These are phyloP conservation scores for Backusella morwellensis DNA, from an alignment of 192 early-diverging fungal genomes.

Conservation along the genomic window DNA sequence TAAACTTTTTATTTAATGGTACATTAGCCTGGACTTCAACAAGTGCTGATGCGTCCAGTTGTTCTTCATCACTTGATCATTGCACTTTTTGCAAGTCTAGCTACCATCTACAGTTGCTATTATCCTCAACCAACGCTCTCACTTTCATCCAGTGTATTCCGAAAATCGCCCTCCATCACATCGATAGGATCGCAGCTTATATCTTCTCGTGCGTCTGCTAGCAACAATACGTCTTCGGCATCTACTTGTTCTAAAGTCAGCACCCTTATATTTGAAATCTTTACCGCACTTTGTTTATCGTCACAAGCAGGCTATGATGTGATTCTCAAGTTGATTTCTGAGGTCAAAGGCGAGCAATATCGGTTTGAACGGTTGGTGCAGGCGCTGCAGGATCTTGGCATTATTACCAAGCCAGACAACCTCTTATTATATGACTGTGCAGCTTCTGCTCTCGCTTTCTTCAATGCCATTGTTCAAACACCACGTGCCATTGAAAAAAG, in stretches of 20 bases:
- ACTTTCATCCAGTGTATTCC: neutral
- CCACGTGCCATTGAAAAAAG: constrained; percentile 42
- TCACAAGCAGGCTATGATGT: constrained; percentile 41
- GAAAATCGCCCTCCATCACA: neutral
- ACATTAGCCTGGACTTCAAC: constrained; percentile 41
- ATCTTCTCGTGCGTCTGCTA: neutral
- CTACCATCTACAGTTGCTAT: neutral
- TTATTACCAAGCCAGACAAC: constrained; percentile 1
- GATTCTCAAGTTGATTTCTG: constrained; percentile 45
- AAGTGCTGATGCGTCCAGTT: constrained; percentile 35
- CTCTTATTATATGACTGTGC: constrained; percentile 45
- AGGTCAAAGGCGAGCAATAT: constrained; percentile 49
- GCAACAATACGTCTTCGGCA: neutral
- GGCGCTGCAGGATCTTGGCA: constrained; percentile 24
- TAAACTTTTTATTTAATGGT: neutral
- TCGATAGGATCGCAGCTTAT: constrained; percentile 4
- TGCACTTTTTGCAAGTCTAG: constrained; percentile 6
- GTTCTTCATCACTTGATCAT: constrained; percentile 17
- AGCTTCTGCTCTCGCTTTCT: constrained; percentile 38
- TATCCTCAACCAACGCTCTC: constrained; percentile 8
- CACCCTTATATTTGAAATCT: constrained; percentile 43
- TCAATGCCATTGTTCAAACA: constrained; percentile 47
- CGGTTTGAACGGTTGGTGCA: constrained; percentile 53
- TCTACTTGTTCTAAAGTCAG: constrained; percentile 29
- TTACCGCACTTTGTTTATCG: constrained; percentile 46